Evolutionary conservation across 192 early-diverging fungal species (phyloP).

Genomic region (Endogone sp.): DNA sequence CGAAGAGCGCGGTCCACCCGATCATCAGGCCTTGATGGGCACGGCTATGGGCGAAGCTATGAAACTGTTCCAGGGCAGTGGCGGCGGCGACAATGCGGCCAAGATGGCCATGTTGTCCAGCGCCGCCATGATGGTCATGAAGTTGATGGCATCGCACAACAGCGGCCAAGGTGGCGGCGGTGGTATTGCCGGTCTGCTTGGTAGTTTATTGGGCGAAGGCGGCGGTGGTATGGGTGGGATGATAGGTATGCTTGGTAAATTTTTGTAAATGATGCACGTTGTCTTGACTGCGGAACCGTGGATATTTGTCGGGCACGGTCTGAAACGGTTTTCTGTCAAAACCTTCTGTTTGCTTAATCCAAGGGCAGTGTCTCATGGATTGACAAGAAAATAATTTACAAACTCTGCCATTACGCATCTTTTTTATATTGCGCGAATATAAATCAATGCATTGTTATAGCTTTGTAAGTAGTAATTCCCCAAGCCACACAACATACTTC

Average conservation of each 20-base stretch:
- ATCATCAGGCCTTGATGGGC: slow-evolving; percentile 23
- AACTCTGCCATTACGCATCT: too few species aligned
- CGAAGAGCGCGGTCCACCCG: slow-evolving; percentile 3
- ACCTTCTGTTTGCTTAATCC: too few species aligned
- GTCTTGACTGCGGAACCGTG: too few species aligned
- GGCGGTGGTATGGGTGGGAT: background rate
- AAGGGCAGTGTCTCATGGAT: too few species aligned
- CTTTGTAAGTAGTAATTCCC: too few species aligned
- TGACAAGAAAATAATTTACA: too few species aligned
- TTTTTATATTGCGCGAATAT: too few species aligned
- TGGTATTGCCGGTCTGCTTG: background rate
- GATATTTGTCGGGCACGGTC: too few species aligned
- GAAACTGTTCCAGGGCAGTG: slow-evolving; percentile 21
- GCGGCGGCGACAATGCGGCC: slow-evolving; percentile 1
- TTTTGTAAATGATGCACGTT: slow-evolving; percentile 32
- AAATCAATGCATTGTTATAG: too few species aligned
- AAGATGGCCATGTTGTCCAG: slow-evolving; percentile 22
- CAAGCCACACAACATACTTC: too few species aligned
- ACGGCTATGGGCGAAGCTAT: slow-evolving; percentile 35
- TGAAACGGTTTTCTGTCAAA: too few species aligned
- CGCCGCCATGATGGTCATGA: slow-evolving; percentile 32
- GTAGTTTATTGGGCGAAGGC: slow-evolving; percentile 4
- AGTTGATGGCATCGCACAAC: slow-evolving; percentile 21
- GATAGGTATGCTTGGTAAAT: slow-evolving; percentile 20
- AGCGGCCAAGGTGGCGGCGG: background rate